These are phyloP conservation scores for Sugiyamaella sp. DNA, from an alignment of 1,139 yeast species.

Conservation along the genomic window DNA sequence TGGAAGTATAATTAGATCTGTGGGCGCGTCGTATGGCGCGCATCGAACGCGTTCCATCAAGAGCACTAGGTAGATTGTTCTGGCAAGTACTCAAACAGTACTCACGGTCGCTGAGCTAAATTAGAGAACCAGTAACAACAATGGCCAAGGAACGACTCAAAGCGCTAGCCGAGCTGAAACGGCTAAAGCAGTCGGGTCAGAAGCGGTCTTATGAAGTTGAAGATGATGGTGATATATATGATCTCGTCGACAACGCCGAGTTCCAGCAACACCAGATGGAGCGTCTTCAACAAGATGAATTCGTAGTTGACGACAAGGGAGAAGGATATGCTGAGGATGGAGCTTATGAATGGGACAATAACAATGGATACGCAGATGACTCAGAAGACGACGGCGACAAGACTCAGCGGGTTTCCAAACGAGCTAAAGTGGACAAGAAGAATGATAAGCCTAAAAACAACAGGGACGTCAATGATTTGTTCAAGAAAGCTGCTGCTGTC, in stretches of 20 bases:
- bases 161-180: constrained; percentile 28
- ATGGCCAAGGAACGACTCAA: constrained; percentile 4
- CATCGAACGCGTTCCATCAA: neutral
- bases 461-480: constrained; percentile 29
- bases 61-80: neutral
- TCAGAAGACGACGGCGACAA: constrained; percentile 44
- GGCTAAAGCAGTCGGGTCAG: constrained; percentile 31
- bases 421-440: constrained; percentile 41
- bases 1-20: constrained; percentile 1
- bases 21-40: constrained; percentile 7
- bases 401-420: constrained; percentile 38
- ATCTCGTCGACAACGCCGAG: constrained; percentile 81
- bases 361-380: constrained; percentile 57
- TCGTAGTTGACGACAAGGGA: constrained; percentile 91
- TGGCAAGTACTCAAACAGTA: neutral
- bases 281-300: constrained; percentile 84
- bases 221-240: constrained; percentile 61
- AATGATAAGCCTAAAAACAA: constrained; percentile 27
- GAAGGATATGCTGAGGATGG: constrained; percentile 92
- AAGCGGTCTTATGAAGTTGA: constrained; percentile 32
- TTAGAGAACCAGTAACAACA: neutral
- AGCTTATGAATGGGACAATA: constrained; percentile 81
- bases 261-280: constrained; percentile 77
- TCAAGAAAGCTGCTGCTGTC: constrained; percentile 32
- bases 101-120: neutral